A percentile compares a stretch with the other conserved stretches of the same genome.
Conservation (phyloP, 164 flowering plant species). For the Tetrastigma voinierianum region DNA sequence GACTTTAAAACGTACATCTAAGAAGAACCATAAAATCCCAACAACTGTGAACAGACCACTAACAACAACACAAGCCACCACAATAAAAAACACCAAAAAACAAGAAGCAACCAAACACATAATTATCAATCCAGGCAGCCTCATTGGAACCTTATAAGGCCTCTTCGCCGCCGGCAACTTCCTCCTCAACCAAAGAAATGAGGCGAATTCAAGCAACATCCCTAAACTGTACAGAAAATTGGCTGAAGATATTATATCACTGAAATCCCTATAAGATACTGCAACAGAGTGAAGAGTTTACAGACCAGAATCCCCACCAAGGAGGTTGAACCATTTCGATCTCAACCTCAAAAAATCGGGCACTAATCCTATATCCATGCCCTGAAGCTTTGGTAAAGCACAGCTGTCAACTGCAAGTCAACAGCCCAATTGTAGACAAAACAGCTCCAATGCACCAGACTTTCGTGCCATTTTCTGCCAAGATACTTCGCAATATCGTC, state of each 20-base stretch:
- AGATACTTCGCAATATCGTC: slow-evolving; percentile 52
- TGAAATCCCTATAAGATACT: slow-evolving; percentile 43
- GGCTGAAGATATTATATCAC: slow-evolving; percentile 45
- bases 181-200: slow-evolving; percentile 54
- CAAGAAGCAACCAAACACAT: slow-evolving; percentile 58
- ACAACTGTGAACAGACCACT: slow-evolving; percentile 35
- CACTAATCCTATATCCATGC: slow-evolving; percentile 49
- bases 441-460: slow-evolving; percentile 49
- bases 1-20: slow-evolving; percentile 28
- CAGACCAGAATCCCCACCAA: slow-evolving; percentile 48
- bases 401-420: slow-evolving; percentile 60
- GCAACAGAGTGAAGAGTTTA: slow-evolving; percentile 35
- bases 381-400: slow-evolving; percentile 48
- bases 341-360: slow-evolving; percentile 32
- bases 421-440: slow-evolving; percentile 48
- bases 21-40: slow-evolving; percentile 33
- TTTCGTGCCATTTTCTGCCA: slow-evolving; percentile 58
- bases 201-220: slow-evolving; percentile 64
- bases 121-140: slow-evolving; percentile 27
- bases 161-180: slow-evolving; percentile 39
- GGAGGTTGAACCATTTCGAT: slow-evolving; percentile 57
- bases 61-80: slow-evolving; percentile 35
- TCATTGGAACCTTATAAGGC: slow-evolving; percentile 48
- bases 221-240: slow-evolving; percentile 64
- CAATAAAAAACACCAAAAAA: slow-evolving; percentile 50